Evolutionary conservation across 768 basidiomycete species (phyloP), one percentile per base, ranked within the genome.

Genomic region (Collybia sordida): DNA sequence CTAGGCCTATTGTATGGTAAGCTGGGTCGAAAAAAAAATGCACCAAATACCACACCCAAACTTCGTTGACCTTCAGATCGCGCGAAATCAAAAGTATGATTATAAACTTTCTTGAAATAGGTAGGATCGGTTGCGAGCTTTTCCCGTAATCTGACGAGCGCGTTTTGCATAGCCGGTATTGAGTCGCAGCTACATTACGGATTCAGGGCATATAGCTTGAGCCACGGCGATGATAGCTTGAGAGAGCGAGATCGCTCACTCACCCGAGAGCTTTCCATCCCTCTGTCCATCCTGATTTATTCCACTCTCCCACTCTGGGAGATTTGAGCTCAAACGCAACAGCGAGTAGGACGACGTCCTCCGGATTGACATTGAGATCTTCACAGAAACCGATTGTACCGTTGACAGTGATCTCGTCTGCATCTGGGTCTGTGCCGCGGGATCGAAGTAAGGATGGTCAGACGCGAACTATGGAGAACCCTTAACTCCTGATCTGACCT

Each of bases 251-350:
- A 47, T 47, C 18, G 27, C 6, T 21, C 28, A 69, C 85, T 50
- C 58, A 89, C 88, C 86, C 80, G 28, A 88, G 68, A 12, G 59
- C 64, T 65, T 83, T 88, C 91, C 92, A 93, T 1, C 91, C 92
- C 0, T 90, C 87, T 28, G 81, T 58, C 90, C 90, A 95, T 0
- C 82, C 85, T 52, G 80, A 71, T 55, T 71, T 77, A 25, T 72
- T 74, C 85, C 91, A 96, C 50, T 78, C 73, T 1, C 88, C 91
- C 45, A 95, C 72, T 51, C 71, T 59, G 0, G 86, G 87, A 4
- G 88, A 88, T 61, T 88, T 85, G 21, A 93, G 77, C 59, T 93
- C 89, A 59, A 77, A 90, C 7, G 92, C 93, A 35, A 96, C 71
- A 4, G 88, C 82, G 37, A 95, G 78, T 45, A 95, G 72, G 6